These are phyloP conservation scores for Nicotiana attenuata DNA, from an alignment of 257 asterid genomes.

Conservation along the genomic window DNA sequence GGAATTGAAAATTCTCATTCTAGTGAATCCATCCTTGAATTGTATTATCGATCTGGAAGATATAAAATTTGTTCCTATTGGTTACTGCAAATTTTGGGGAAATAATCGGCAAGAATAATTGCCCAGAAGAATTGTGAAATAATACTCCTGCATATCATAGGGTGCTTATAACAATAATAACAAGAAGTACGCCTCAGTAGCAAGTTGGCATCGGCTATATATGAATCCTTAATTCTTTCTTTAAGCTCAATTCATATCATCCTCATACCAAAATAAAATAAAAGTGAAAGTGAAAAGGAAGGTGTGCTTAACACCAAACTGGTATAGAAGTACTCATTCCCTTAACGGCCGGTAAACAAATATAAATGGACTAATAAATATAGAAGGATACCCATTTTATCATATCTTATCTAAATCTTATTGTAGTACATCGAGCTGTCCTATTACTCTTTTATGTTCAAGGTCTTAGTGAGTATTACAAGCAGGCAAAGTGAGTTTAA, in stretches of 20 bases:
- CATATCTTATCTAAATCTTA: not conserved
- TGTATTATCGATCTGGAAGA: not conserved
- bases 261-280: too few species aligned
- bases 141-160: not conserved
- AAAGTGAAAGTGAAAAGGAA: not conserved
- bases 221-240: too few species aligned
- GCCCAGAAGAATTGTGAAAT: not conserved
- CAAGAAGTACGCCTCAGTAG: too few species aligned
- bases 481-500: not conserved
- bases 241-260: too few species aligned
- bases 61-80: not conserved
- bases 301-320: not conserved
- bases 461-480: not conserved
- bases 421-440: not conserved
- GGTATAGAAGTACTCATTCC: not conserved
- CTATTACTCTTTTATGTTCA: not conserved
- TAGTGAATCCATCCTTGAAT: not conserved
- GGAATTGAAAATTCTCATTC: not conserved
- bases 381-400: not conserved
- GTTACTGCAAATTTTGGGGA: not conserved
- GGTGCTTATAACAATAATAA: not conserved
- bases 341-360: not conserved
- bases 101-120: not conserved
- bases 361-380: not conserved
- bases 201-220: too few species aligned